A percentile compares a stretch with the other conserved stretches of the same genome.
These are phyloP conservation scores for Talaromyces funiculosus DNA, from an alignment of 2,329 filamentous ascomycete species.

Conservation along the genomic window DNA sequence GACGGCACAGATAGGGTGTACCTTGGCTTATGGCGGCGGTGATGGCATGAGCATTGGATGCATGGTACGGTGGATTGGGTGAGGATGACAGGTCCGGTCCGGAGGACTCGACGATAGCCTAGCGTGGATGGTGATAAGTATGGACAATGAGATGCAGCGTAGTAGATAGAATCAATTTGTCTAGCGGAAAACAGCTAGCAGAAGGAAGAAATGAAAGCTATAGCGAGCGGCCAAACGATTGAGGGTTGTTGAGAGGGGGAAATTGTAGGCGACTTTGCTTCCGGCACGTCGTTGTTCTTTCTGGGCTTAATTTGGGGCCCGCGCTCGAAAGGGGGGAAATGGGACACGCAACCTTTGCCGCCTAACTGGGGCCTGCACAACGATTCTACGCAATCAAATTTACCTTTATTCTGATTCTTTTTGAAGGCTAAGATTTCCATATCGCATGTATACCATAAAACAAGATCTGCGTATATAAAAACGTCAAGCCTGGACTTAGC, in stretches of 20 bases:
- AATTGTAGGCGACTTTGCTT: slow-evolving; percentile 1
- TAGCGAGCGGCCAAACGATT: neutral
- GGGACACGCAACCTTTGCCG: slow-evolving; percentile 11
- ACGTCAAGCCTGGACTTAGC: neutral
- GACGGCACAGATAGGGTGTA: slow-evolving; percentile 14
- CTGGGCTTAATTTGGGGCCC: slow-evolving; percentile 3
- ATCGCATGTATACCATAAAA: neutral
- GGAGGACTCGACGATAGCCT: slow-evolving; percentile 4
- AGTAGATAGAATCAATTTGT: neutral
- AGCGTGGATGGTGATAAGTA: slow-evolving; percentile 12
- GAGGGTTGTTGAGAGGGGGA: neutral
- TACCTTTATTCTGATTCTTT: neutral
- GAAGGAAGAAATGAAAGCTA: neutral
- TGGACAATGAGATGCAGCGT: slow-evolving; percentile 9
- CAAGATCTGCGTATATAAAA: neutral
- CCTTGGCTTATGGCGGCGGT: slow-evolving; percentile 26
- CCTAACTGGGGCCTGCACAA: neutral
- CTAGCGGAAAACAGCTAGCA: neutral
- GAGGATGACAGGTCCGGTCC: neutral
- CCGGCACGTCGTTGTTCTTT: slow-evolving; percentile 4
- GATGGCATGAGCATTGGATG: slow-evolving; percentile 24
- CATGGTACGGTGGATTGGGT: slow-evolving; percentile 7
- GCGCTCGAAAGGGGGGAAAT: slow-evolving; percentile 20
- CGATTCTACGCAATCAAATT: neutral
- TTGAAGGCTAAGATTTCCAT: neutral